Percentiles rank a stretch among this genome's conserved stretches.
Evolutionary conservation across 495 filamentous ascomycete genomes (phyloP).

Genomic region (Daldinia bambusicola): DNA sequence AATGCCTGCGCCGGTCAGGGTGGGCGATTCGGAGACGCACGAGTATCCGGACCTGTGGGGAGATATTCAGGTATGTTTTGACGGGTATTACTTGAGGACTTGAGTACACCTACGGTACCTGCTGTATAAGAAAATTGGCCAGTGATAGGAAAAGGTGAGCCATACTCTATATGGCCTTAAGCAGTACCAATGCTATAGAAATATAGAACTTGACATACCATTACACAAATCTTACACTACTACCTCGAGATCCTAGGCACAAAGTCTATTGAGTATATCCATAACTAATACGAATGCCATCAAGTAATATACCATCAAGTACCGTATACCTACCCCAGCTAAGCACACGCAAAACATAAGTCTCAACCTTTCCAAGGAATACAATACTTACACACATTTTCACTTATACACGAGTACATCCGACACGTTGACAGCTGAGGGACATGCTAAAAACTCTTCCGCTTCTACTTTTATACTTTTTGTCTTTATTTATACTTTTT

Average conservation of each 20-base stretch:
- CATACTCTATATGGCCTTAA: background rate
- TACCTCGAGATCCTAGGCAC: too few species aligned
- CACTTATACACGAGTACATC: too few species aligned
- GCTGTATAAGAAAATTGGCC: background rate
- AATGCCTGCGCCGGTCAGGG: background rate
- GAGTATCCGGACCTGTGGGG: background rate
- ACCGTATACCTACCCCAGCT: too few species aligned
- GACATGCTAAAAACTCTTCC: background rate
- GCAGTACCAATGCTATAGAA: too few species aligned
- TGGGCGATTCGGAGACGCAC: background rate
- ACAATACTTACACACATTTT: background rate
- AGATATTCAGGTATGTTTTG: background rate
- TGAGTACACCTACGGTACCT: background rate
- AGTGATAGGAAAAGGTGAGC: background rate
- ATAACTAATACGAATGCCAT: too few species aligned
- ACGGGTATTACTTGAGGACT: background rate
- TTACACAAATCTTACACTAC: too few species aligned
- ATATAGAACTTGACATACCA: too few species aligned
- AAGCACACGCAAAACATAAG: too few species aligned
- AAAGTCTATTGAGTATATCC: too few species aligned
- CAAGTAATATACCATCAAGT: too few species aligned
- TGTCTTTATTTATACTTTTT: slow-evolving; percentile 42
- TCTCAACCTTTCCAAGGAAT: too few species aligned
- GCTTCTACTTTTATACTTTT: slow-evolving; percentile 37
- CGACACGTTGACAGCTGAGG: too few species aligned